Evolutionary conservation across 768 basidiomycete species (phyloP).

Genomic region (Dentipellis sp.): DNA sequence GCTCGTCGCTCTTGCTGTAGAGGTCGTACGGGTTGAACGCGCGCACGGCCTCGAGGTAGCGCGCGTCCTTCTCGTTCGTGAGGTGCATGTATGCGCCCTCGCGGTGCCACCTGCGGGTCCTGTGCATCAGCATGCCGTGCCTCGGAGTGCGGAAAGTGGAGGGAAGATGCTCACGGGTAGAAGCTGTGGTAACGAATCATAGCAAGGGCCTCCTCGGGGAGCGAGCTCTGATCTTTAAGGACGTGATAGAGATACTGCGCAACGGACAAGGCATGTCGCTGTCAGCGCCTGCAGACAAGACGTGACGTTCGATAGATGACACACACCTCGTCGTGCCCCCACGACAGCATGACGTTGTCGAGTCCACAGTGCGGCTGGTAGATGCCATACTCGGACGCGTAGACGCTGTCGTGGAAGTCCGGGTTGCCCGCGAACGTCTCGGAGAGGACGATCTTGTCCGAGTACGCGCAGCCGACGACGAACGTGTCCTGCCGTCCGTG

Average conservation of each 20-base stretch:
- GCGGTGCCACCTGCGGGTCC: conserved; percentile 60
- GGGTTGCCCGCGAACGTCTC: conserved; percentile 72
- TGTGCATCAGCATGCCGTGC: background rate
- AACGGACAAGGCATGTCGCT: background rate
- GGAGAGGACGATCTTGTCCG: conserved; percentile 75
- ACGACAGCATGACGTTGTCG: conserved; percentile 81
- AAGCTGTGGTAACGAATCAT: conserved; percentile 96
- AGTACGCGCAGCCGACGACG: conserved; percentile 80
- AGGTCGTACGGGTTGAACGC: conserved; percentile 94
- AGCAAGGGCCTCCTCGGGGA: conserved; percentile 73
- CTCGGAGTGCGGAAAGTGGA: background rate
- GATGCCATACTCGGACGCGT: conserved; percentile 65
- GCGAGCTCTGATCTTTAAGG: conserved; percentile 70
- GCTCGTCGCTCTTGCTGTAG: conserved; percentile 80
- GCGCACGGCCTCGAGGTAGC: conserved; percentile 61
- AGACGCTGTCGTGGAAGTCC: conserved; percentile 53
- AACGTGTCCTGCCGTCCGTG: conserved; percentile 45
- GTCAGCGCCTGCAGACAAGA: background rate
- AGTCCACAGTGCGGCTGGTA: conserved; percentile 75
- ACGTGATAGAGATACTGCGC: conserved; percentile 75
- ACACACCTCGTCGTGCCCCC: conserved; percentile 85
- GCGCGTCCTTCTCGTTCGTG: conserved; percentile 59
- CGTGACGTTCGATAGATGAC: conserved; percentile 1
- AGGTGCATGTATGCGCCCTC: conserved; percentile 80
- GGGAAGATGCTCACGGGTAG: conserved; percentile 51